Percentiles rank a stretch among this genome's conserved stretches.
phyloP scores from a whole-genome alignment of 768 basidiomycete genomes.

The Suillus discolor region DNA sequence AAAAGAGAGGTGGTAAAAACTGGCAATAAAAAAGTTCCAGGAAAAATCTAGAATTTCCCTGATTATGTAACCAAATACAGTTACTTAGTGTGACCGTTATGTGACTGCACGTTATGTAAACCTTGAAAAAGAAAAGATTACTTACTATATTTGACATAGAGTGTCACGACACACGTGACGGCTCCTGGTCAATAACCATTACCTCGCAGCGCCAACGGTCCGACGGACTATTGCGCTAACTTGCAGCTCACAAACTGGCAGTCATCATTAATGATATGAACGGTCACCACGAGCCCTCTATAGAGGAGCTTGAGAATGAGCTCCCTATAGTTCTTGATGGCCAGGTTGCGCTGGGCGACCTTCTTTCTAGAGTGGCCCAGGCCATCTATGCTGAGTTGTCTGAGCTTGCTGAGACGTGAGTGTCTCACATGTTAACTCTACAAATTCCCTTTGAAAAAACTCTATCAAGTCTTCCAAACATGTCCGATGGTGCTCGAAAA shows the following conservation, averaged over 20 bases:
- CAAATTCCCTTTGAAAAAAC: conserved; percentile 15
- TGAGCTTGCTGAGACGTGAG: conserved; percentile 87
- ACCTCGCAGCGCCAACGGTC: neutral
- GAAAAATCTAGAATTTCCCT: conserved; percentile 34
- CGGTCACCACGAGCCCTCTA: conserved; percentile 38
- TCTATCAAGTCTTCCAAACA: conserved; percentile 64
- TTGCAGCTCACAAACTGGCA: conserved; percentile 12
- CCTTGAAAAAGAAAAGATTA: neutral
- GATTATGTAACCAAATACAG: neutral
- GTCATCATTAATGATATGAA: conserved; percentile 21
- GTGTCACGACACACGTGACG: neutral
- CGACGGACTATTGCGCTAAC: neutral
- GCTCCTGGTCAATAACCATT: neutral
- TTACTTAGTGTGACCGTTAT: too few relatives aligned
- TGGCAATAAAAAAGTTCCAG: conserved; percentile 27
- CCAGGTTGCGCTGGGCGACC: conserved; percentile 70
- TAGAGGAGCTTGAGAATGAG: conserved; percentile 70
- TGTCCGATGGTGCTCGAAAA: conserved; percentile 81
- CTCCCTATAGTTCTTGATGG: conserved; percentile 74
- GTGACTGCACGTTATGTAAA: too few relatives aligned
- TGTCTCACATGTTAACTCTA: conserved; percentile 3
- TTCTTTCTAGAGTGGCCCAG: conserved; percentile 77
- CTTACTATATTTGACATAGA: neutral
- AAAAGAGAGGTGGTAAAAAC: conserved; percentile 12
- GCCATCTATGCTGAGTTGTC: conserved; percentile 81